Percentiles rank a stretch among this genome's conserved stretches.
Evolutionary conservation across 2,329 filamentous ascomycete species (phyloP).

Genomic region (Aspergillus awamori): DNA sequence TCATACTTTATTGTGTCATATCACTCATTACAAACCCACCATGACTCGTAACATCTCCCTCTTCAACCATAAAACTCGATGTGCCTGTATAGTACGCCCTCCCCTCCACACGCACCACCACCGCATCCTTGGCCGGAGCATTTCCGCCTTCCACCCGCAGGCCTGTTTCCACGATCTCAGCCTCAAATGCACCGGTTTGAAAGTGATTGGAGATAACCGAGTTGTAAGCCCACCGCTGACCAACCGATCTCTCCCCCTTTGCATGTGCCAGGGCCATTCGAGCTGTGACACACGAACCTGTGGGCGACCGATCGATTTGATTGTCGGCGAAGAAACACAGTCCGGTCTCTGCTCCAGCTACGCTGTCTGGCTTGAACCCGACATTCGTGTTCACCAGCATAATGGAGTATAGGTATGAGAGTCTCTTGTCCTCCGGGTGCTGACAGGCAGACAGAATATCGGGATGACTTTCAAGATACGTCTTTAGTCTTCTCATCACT

Average conservation of each 20-base stretch:
- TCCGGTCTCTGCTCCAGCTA: constrained; percentile 43
- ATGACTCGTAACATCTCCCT: constrained; percentile 27
- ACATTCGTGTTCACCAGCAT: constrained; percentile 40
- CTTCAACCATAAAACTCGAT: constrained; percentile 33
- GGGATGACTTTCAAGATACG: constrained; percentile 16
- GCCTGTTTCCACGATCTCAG: constrained; percentile 24
- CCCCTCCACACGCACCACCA: constrained; percentile 37
- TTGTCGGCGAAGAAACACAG: constrained; percentile 51
- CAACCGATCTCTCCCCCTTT: constrained; percentile 26
- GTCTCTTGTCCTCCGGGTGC: constrained; percentile 37
- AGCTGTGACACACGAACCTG: constrained; percentile 43
- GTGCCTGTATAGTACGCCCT: constrained; percentile 38
- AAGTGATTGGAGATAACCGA: constrained; percentile 41
- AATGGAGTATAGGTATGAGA: constrained; percentile 46
- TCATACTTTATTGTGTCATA: neutral
- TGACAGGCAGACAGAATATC: constrained; percentile 27
- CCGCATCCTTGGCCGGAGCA: constrained; percentile 11
- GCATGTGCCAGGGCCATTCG: constrained; percentile 41
- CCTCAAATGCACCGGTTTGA: constrained; percentile 26
- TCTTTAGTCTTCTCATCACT: constrained; percentile 21
- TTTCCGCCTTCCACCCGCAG: neutral
- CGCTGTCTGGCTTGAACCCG: constrained; percentile 18
- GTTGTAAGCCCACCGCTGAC: constrained; percentile 39
- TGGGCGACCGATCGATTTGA: constrained; percentile 51
- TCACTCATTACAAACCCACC: constrained; percentile 26